phyloP scores from a whole-genome alignment of 2,329 filamentous ascomycete genomes.

The Cryphonectria carpinicola region DNA sequence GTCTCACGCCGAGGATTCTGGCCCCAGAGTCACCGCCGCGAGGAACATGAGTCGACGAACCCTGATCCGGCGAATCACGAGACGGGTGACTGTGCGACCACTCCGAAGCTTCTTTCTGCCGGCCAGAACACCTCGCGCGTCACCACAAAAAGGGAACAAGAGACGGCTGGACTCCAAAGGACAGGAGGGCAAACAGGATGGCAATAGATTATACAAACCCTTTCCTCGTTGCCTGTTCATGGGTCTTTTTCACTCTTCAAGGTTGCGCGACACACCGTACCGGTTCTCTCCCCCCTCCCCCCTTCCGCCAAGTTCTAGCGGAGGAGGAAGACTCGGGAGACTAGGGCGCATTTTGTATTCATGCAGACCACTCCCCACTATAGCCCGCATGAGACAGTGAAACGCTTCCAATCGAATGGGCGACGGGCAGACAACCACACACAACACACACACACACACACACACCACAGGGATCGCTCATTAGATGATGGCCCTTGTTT shows the following conservation, averaged over 20 bases:
- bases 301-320: not conserved
- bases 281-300: not conserved
- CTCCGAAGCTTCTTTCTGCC: constrained; percentile 22
- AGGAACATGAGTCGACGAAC: constrained; percentile 22
- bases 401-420: constrained; percentile 1
- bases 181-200: not conserved
- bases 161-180: not conserved
- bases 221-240: not conserved
- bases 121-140: constrained; percentile 11
- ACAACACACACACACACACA: not conserved
- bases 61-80: constrained; percentile 26
- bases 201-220: not conserved
- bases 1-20: constrained; percentile 12
- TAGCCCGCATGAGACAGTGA: constrained; percentile 1
- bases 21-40: constrained; percentile 15
- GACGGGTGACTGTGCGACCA: constrained; percentile 12
- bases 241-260: not conserved
- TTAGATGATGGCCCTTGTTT: not conserved
- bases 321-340: constrained; percentile 22
- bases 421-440: constrained; percentile 12
- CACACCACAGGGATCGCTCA: not conserved
- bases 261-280: constrained; percentile 14
- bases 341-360: constrained; percentile 19
- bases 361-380: constrained; percentile 6
- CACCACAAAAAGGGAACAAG: not conserved